Evolutionary conservation across 768 basidiomycete species (phyloP), one percentile per base, ranked within the genome.

Genomic region (Tricholoma sp.): DNA sequence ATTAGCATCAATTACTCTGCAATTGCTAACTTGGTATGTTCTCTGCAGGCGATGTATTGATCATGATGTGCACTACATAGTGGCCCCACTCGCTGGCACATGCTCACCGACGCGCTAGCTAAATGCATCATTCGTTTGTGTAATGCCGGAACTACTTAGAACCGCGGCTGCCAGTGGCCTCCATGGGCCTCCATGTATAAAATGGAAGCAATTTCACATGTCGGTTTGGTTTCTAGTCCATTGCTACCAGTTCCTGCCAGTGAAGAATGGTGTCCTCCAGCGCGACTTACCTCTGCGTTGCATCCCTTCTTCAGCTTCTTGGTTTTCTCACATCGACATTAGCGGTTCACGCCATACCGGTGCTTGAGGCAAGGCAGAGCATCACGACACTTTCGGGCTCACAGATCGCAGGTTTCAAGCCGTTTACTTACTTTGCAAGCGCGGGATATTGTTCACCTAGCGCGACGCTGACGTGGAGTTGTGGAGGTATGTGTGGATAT

Each of bases 351-450:
- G 24, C 46, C 24, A 39, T 61, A 4, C 41, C 59, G 10, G 41
- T 47, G 9, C 45, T 66, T n/a, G 53, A 14, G 9, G 34, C 54
- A 6, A 31, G 62, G 29, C 64, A 67, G 57, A 50, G 52, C 47
- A 69, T 76, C 60, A 67, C 71, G 1, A 50, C 71, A 9, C 57
- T 77, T 50, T 59, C 69, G n/a, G 59, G 64, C 1, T 5, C 74
- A 0, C 74, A 78, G 59, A 69, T 81, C n/a, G 59, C 64, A 6
- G 16, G 55, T 14, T 79, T 69, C 57, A 74, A 64, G 16, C 70
- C 78, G 1, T 82, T 72, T 61, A 72, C 77, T 0, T 66, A 63
- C 45, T 80, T 73, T 54, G 78, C 82, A 0, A 74, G 73, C 18
- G 61, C 47, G 0, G 27, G 29, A 12, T 50, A 50, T 11, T 50